These are phyloP conservation scores for Leccinum truebloodii DNA, from an alignment of 768 basidiomycete species.

Conservation along the genomic window DNA sequence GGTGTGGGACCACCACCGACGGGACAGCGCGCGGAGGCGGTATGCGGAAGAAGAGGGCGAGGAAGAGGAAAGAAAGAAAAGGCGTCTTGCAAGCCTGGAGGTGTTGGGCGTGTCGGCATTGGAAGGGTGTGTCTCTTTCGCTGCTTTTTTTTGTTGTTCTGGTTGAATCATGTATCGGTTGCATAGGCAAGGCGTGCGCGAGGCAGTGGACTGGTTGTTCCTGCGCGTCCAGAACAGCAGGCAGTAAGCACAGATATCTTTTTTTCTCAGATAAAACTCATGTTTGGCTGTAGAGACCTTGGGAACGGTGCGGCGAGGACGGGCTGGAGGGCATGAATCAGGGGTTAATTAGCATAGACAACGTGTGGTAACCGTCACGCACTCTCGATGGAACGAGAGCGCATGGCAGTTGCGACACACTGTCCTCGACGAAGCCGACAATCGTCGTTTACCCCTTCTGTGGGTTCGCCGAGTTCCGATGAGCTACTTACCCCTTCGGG, in stretches of 20 bases:
- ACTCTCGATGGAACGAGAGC: too few species aligned
- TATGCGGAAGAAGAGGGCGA: conserved; percentile 50
- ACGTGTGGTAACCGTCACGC: too few species aligned
- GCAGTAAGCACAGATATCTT: conserved; percentile 40
- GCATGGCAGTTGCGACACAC: too few species aligned
- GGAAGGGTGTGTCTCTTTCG: conserved; percentile 65
- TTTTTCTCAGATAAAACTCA: background rate
- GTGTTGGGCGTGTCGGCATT: conserved; percentile 91
- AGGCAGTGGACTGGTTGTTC: conserved; percentile 94
- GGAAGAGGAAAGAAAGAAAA: conserved; percentile 45
- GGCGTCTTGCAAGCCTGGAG: conserved; percentile 73
- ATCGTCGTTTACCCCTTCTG: too few species aligned
- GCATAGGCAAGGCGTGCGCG: conserved; percentile 79
- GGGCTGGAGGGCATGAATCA: conserved; percentile 12
- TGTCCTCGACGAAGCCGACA: too few species aligned
- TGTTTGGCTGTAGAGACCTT: conserved; percentile 16
- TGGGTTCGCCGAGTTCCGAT: too few species aligned
- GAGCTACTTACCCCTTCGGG: too few species aligned
- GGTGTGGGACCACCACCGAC: conserved; percentile 78
- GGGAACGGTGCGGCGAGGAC: conserved; percentile 13
- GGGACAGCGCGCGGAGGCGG: conserved; percentile 62
- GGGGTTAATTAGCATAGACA: conserved; percentile 11
- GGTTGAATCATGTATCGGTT: background rate
- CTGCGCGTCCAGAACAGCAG: conserved; percentile 90
- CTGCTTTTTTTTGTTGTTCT: background rate